A percentile compares a stretch with the other conserved stretches of the same genome.
Evolutionary conservation across 441 rosid species (phyloP).

Genomic region (Erysimum pusillum): DNA sequence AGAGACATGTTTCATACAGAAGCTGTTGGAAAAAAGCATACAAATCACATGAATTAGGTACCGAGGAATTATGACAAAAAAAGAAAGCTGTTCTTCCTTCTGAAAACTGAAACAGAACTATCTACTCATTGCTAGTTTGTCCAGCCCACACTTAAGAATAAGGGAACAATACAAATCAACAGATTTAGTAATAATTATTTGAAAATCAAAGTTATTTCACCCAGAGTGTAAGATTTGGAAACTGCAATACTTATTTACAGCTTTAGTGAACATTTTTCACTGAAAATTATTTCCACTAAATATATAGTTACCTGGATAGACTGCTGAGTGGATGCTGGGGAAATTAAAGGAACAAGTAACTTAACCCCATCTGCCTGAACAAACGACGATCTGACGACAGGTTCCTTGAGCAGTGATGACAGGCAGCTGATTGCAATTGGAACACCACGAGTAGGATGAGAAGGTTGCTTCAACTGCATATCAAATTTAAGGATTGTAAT

Average conservation of each 20-base stretch:
- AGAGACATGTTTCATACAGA: constrained; percentile 96
- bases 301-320: constrained; percentile 81
- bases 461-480: constrained; percentile 88
- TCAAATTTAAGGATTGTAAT: constrained; percentile 42
- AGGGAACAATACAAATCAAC: too few relatives aligned
- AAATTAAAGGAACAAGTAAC: constrained; percentile 83
- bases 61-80: constrained; percentile 30
- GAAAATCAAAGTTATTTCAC: too few relatives aligned
- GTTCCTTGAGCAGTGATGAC: constrained; percentile 84
- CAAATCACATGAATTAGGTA: constrained; percentile 32
- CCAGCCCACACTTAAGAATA: constrained; percentile 3
- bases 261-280: constrained; percentile 15
- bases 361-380: constrained; percentile 95
- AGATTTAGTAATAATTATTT: too few relatives aligned
- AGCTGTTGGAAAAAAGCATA: constrained; percentile 64
- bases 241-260: constrained; percentile 19
- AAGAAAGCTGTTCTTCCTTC: constrained; percentile 12
- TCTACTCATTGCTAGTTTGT: constrained; percentile 18
- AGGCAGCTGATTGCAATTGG: constrained; percentile 89
- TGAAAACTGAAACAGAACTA: constrained; percentile 16
- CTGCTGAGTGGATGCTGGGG: constrained; percentile 97
- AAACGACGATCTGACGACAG: constrained; percentile 91
- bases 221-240: too few relatives aligned
- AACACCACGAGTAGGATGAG: constrained; percentile 84
- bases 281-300: constrained; percentile 2